Evolutionary conservation across 1,284 basidiomycete genomes (phyloP).

Genomic region (Cutaneotrichosporon dermatis): DNA sequence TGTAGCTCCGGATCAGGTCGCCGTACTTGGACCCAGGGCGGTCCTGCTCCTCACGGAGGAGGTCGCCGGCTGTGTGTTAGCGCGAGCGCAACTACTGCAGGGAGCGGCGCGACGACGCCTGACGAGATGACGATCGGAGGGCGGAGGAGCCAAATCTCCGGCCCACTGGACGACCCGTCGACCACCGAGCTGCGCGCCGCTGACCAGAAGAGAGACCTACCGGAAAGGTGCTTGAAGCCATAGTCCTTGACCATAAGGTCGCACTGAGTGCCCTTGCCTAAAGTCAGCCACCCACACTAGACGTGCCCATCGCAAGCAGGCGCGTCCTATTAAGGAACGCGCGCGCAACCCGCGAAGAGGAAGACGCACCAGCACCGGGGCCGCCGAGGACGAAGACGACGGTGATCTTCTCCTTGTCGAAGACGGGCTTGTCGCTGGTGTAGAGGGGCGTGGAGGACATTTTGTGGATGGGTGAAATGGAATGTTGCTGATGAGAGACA

Average conservation of each 20-base stretch:
- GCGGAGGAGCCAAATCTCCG: no score
- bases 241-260: constrained; percentile 80
- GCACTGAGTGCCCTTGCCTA: constrained; percentile 97
- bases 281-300: neutral
- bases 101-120: no score
- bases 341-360: neutral
- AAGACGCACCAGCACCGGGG: constrained; percentile 75
- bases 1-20: constrained; percentile 79
- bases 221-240: constrained; percentile 89
- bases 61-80: constrained; percentile 74
- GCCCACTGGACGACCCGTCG: no score
- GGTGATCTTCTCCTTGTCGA: constrained; percentile 70
- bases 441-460: constrained; percentile 15
- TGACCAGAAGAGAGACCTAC: constrained; percentile 49
- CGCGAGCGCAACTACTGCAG: neutral
- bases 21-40: constrained; percentile 82
- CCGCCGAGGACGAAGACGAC: constrained; percentile 97
- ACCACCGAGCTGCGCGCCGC: no score
- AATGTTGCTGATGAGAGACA: no score
- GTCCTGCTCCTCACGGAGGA: constrained; percentile 88
- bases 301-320: neutral
- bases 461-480: neutral
- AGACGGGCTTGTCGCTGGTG: constrained; percentile 51
- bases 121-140: no score
- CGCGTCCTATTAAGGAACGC: neutral